Percentiles rank a stretch among this genome's conserved stretches.
These are phyloP conservation scores for Cryphonectria radicalis DNA, from an alignment of 2,329 filamentous ascomycete species.

Conservation along the genomic window DNA sequence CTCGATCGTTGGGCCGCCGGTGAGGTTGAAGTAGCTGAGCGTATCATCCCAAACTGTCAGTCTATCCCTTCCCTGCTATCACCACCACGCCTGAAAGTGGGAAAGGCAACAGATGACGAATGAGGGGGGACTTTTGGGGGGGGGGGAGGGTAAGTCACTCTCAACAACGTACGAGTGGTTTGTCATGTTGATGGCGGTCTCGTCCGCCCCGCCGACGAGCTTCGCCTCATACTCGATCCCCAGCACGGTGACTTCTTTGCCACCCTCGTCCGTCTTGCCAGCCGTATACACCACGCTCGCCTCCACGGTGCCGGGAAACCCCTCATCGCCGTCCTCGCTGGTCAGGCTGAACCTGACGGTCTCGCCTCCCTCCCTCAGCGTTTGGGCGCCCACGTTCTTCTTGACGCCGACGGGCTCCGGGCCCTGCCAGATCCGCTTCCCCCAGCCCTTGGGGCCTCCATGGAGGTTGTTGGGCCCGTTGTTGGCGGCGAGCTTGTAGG, in stretches of 20 bases:
- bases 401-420: conserved; percentile 63
- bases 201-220: conserved; percentile 77
- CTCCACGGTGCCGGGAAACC: conserved; percentile 85
- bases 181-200: conserved; percentile 90
- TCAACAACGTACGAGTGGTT: conserved; percentile 77
- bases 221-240: conserved; percentile 90
- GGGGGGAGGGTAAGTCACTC: neutral
- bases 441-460: conserved; percentile 77
- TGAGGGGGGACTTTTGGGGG: no score
- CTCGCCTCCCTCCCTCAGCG: conserved; percentile 58
- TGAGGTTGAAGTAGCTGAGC: conserved; percentile 67
- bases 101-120: neutral
- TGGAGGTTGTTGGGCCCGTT: conserved; percentile 78
- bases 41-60: neutral
- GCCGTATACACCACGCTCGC: conserved; percentile 78
- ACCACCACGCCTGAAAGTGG: neutral
- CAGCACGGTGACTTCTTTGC: conserved; percentile 70
- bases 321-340: conserved; percentile 83
- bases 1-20: conserved; percentile 55
- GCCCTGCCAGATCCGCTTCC: conserved; percentile 76
- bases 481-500: conserved; percentile 74
- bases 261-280: conserved; percentile 62
- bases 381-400: conserved; percentile 47
- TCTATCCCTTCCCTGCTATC: no score
- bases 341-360: conserved; percentile 67